These are phyloP conservation scores for Haplosporangium gracile DNA, from an alignment of 192 early-diverging fungal species.

Conservation along the genomic window DNA sequence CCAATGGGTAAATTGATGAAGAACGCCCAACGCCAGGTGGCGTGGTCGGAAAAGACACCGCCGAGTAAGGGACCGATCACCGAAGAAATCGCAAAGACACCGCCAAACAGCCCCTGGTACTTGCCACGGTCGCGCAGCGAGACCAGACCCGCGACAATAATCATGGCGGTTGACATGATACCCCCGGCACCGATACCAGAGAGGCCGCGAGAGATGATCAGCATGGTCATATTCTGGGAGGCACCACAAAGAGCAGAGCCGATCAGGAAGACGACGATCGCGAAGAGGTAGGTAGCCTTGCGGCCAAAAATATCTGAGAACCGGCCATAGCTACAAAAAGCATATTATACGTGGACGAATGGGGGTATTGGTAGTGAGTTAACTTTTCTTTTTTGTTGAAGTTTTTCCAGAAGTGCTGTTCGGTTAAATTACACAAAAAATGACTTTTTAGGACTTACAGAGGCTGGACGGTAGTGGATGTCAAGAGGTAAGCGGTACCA, in stretches of 20 bases:
- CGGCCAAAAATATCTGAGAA: slow-evolving; percentile 84
- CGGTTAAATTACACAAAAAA: neutral
- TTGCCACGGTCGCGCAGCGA: slow-evolving; percentile 74
- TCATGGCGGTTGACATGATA: slow-evolving; percentile 67
- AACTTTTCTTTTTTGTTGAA: neutral
- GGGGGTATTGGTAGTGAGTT: neutral
- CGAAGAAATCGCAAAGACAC: slow-evolving; percentile 62
- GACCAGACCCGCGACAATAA: slow-evolving; percentile 80
- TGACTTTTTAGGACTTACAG: slow-evolving; percentile 25
- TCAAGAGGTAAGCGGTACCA: slow-evolving; percentile 74
- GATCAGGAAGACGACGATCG: slow-evolving; percentile 71
- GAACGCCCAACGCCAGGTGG: slow-evolving; percentile 72
- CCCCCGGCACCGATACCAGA: slow-evolving; percentile 79
- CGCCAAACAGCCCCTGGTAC: slow-evolving; percentile 68
- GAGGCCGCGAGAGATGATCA: slow-evolving; percentile 78
- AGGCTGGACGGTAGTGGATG: slow-evolving; percentile 76
- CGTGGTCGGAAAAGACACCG: slow-evolving; percentile 63
- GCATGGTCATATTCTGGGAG: slow-evolving; percentile 60
- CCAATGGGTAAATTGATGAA: slow-evolving; percentile 73
- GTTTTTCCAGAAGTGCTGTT: neutral
- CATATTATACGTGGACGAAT: slow-evolving; percentile 49
- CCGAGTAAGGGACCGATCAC: slow-evolving; percentile 58
- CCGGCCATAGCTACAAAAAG: slow-evolving; percentile 59
- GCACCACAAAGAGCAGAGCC: slow-evolving; percentile 77
- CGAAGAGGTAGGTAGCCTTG: slow-evolving; percentile 70